Evolutionary conservation across 1,284 basidiomycete species (phyloP), one percentile per base, ranked within the genome.

Genomic region (Mycosarcoma maydis): DNA sequence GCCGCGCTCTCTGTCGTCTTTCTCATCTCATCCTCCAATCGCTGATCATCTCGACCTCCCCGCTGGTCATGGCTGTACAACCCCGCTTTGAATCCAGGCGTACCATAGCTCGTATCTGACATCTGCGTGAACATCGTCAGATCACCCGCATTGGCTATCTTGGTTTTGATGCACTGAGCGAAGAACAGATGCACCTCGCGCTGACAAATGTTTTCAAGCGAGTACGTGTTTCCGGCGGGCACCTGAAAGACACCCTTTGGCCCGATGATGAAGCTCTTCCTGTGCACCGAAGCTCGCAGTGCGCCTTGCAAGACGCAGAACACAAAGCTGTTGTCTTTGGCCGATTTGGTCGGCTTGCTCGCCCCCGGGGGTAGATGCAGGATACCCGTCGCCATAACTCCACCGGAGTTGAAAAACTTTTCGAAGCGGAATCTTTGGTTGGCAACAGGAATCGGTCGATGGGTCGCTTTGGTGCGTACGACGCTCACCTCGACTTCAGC

Each of bases 271-370:
- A 92, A 90, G 47, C 85, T 87, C 6, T 89, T 90, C 33, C 90
- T 85, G 82, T 96, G 90, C 4, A 98, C 86, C 53, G 87, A 88
- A 54, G 94, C 90, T 53, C 90, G 89, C 11, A 98, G 89, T 0
- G 91, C 91, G 11, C 95, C 96, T 81, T 80, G 69, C 6, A 75
- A 27, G 14, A 81, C 77, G 40, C 76, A 65, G 36, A 81, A 80
- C 5, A 97, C 95, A 82, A 96, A 98, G 51, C 90, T 91, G 76
- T 98, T 98, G 80, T 98, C 95, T 80, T 91, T 93, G 6, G 92
- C 89, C 38, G 88, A 87, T 82, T 98, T 98, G 48, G 87, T 88
- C 2, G 92, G 91, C 83, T 98, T 98, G 65, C 87, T 85, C 20
- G 87, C 87, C 2, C 87, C 85, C 0, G 90, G 87, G 4, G 92